Evolutionary conservation across 495 filamentous ascomycete genomes (phyloP).

Genomic region (Tuber microsphaerosporum): DNA sequence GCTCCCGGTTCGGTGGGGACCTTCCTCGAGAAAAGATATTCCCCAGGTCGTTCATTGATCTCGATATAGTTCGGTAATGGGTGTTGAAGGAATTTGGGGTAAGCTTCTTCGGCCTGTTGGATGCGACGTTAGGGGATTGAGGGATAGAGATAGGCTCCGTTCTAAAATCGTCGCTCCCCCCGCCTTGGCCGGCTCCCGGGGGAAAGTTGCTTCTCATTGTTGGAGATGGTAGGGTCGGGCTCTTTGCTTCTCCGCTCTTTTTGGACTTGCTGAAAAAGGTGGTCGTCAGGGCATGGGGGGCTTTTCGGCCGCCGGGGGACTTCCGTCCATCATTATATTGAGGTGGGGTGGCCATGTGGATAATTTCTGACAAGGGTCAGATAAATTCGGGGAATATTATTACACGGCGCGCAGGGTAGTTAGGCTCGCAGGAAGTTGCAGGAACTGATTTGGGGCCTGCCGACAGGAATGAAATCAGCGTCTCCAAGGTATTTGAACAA

Average conservation of each 20-base stretch:
- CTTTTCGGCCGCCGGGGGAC: slow-evolving; percentile 36
- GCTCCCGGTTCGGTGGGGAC: slow-evolving; percentile 40
- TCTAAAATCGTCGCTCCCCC: slow-evolving; percentile 25
- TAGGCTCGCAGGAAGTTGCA: slow-evolving; percentile 19
- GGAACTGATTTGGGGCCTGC: slow-evolving; percentile 26
- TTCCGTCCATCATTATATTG: slow-evolving; percentile 35
- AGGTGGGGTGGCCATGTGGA: slow-evolving; percentile 36
- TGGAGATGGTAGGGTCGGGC: slow-evolving; percentile 35
- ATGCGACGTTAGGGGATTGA: slow-evolving; percentile 24
- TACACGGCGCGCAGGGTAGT: slow-evolving; percentile 21
- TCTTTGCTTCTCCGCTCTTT: slow-evolving; percentile 35
- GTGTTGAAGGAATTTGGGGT: slow-evolving; percentile 40
- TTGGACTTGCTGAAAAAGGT: slow-evolving; percentile 38
- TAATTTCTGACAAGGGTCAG: slow-evolving; percentile 24
- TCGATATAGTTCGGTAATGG: slow-evolving; percentile 41
- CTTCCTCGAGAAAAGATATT: slow-evolving; percentile 41
- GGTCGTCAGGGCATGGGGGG: slow-evolving; percentile 36
- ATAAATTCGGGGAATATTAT: slow-evolving; percentile 27
- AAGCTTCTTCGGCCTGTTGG: slow-evolving; percentile 41
- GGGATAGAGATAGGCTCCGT: slow-evolving; percentile 39
- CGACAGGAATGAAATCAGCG: slow-evolving; percentile 37
- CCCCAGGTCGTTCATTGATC: slow-evolving; percentile 42
- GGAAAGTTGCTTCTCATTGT: slow-evolving; percentile 20
- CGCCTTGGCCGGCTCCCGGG: slow-evolving; percentile 13
- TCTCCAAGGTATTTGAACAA: slow-evolving; percentile 29